phyloP scores from a whole-genome alignment of 768 basidiomycete genomes.

The Sarcodon aspratus region DNA sequence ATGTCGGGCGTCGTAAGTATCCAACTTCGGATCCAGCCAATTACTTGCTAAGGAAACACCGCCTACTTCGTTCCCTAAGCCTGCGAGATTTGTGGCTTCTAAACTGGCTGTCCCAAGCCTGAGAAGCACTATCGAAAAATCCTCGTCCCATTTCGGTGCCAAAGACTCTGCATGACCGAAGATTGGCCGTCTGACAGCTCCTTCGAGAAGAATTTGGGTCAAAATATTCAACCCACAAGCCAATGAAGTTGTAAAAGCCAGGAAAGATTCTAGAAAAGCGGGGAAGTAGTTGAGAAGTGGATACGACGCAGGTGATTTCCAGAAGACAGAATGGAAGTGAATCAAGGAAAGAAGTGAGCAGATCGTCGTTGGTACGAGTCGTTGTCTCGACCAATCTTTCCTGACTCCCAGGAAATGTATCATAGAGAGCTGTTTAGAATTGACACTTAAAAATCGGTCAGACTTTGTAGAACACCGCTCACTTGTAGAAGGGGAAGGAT shows the following conservation, averaged over 20 bases:
- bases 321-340: constrained; percentile 59
- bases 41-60: constrained; percentile 23
- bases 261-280: constrained; percentile 56
- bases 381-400: constrained; percentile 50
- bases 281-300: constrained; percentile 69
- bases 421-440: constrained; percentile 35
- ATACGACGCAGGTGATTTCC: constrained; percentile 35
- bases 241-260: constrained; percentile 44
- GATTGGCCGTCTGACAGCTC: constrained; percentile 46
- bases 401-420: constrained; percentile 58
- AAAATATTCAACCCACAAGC: constrained; percentile 51
- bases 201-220: constrained; percentile 56
- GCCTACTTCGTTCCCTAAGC: constrained; percentile 66
- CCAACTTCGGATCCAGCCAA: background rate
- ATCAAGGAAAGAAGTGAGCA: constrained; percentile 45
- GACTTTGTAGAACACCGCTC: constrained; percentile 6
- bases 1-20: constrained; percentile 4
- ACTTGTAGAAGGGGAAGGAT: constrained; percentile 67
- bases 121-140: constrained; percentile 60
- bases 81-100: constrained; percentile 61
- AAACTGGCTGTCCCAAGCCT: constrained; percentile 66
- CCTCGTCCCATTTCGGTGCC: constrained; percentile 52
- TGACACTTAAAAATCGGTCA: background rate
- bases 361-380: constrained; percentile 60
- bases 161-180: constrained; percentile 34